Evolutionary conservation across 2,329 filamentous ascomycete genomes (phyloP).

Genomic region (Colletotrichum costaricense): DNA sequence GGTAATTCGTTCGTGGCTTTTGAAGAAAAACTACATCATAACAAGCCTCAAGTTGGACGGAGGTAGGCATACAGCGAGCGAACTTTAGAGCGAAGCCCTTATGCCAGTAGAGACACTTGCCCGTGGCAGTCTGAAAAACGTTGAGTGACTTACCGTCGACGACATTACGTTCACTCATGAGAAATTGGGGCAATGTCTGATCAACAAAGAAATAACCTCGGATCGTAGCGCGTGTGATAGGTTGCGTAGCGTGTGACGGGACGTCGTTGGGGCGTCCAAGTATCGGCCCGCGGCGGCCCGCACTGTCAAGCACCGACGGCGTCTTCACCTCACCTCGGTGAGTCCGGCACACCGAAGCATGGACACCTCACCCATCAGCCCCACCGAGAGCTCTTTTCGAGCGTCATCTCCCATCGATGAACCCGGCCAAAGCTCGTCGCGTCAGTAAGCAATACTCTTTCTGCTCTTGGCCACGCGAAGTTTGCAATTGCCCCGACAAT

Average conservation of each 20-base stretch:
- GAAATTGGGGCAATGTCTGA: not conserved
- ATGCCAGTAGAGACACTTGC: too few relatives aligned
- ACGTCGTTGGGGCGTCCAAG: not conserved
- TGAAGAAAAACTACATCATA: too few relatives aligned
- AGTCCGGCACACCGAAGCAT: not conserved
- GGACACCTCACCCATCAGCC: not conserved
- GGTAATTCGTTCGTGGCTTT: too few relatives aligned
- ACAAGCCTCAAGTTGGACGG: too few relatives aligned
- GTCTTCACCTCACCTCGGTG: not conserved
- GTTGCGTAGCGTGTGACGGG: not conserved
- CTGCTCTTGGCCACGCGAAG: too few relatives aligned
- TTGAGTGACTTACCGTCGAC: too few relatives aligned
- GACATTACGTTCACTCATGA: not conserved
- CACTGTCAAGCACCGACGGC: not conserved
- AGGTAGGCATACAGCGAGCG: too few relatives aligned
- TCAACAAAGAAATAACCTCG: not conserved
- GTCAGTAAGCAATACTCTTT: too few relatives aligned
- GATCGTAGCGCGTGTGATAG: not conserved
- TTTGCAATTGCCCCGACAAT: too few relatives aligned
- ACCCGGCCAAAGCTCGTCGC: not conserved
- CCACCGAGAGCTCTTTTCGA: not conserved
- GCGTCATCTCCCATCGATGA: not conserved
- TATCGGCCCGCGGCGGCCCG: constrained; percentile 1
- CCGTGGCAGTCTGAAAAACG: too few relatives aligned
- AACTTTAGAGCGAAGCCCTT: too few relatives aligned